Evolutionary conservation across 257 asterid genomes (phyloP), one percentile per base, ranked within the genome.

Genomic region (Datura wrightii): DNA sequence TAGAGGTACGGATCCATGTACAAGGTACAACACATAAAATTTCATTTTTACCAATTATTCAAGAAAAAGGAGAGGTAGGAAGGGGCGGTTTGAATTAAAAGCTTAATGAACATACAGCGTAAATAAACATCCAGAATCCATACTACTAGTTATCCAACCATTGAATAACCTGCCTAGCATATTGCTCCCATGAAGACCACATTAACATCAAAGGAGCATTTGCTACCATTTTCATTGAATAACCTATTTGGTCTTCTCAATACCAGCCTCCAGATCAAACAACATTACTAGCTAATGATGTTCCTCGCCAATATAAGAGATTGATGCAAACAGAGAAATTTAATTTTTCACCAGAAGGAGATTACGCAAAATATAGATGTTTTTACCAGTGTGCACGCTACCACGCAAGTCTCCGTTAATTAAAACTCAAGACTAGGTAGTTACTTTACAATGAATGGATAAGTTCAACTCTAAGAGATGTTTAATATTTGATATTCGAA

Each of bases 281-380:
- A 14, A 24, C 13, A 42, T 71, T 71, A 71, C 53, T 37, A n/a
- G 15, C 55, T 71, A 71, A 18, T 44, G 4, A 67, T 67, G 14
- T 42, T 69, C 53, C 55, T 71, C 58, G 24, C 24, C n/a, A 48
- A 31, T 50, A 15, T 31, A 52, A 46, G 60, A 74, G 48, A 74
- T 10, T 6, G 58, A 74, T 78, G 31, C 82, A 78, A 52, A 71
- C 18, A 71, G 37, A 71, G 79, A 71, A 71, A 58, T n/a, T 58
- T 10, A 55, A 71, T 9, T 71, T 71, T 14, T 16, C 42, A 4
- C 63, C 19, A n/a, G 80, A 74, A 48, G 60, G 60, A 76, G 62
- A 48, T 50, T 13, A 50, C 60, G 48, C 60, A 76, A 78, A 52
- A 53, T 78, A 34, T 16, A 78, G 8, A 52, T 78, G 46, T 78